Percentiles rank a stretch among this genome's conserved stretches.
Conservation (phyloP, 225 moss, liverwort and hornwort species). For the Bryoerythrophyllum caledonicum region DNA sequence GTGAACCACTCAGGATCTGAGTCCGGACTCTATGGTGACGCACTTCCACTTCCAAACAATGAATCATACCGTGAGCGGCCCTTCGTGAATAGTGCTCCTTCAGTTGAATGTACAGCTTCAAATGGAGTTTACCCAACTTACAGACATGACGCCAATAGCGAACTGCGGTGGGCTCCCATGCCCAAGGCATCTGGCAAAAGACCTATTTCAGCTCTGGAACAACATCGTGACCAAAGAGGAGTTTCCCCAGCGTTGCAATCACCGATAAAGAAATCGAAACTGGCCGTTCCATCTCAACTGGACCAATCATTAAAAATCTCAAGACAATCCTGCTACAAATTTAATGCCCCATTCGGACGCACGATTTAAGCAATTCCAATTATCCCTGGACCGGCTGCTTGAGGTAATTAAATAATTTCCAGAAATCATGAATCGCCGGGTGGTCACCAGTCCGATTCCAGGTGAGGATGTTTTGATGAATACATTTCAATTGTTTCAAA, state of each 20-base stretch:
- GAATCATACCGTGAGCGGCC: conserved; percentile 7
- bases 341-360: conserved; percentile 30
- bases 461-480: no score
- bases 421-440: not conserved
- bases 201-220: conserved; percentile 29
- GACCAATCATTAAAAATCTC: conserved; percentile 29
- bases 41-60: conserved; percentile 13
- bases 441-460: no score
- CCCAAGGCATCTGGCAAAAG: conserved; percentile 24
- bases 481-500: no score
- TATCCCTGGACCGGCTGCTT: not conserved
- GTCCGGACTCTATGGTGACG: conserved; percentile 15
- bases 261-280: conserved; percentile 31
- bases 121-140: conserved; percentile 11
- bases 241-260: conserved; percentile 26
- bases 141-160: conserved; percentile 19
- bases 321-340: conserved; percentile 35
- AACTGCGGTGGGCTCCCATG: conserved; percentile 21
- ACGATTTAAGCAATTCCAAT: conserved; percentile 21
- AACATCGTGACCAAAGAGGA: conserved; percentile 25
- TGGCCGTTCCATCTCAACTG: conserved; percentile 15
- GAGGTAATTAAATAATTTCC: not conserved
- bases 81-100: conserved; percentile 8
- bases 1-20: conserved; percentile 17
- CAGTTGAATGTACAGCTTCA: conserved; percentile 12